phyloP scores from a whole-genome alignment of 164 flowering plant genomes.

The Sextonia rubra region DNA sequence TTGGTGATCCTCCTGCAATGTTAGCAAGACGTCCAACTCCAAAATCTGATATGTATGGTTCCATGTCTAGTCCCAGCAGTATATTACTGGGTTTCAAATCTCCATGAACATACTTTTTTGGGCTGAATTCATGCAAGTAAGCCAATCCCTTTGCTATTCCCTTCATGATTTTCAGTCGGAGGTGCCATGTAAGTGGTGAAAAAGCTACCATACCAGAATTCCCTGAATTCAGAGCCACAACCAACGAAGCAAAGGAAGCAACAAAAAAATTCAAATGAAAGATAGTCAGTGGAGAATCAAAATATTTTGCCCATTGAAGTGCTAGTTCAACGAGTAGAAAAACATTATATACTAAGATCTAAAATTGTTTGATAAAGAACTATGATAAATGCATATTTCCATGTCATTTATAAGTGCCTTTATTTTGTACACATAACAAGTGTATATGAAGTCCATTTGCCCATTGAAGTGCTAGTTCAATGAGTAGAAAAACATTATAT shows the following conservation, averaged over 20 bases:
- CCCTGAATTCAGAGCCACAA: conserved; percentile 39
- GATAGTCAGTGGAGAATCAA: neutral
- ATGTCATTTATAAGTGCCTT: neutral
- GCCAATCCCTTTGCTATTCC: conserved; percentile 78
- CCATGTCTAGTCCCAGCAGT: conserved; percentile 67
- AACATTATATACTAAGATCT: neutral
- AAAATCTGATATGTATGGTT: conserved; percentile 77
- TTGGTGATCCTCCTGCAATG: conserved; percentile 72
- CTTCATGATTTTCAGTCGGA: conserved; percentile 59
- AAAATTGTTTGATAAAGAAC: neutral
- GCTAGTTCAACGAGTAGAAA: neutral
- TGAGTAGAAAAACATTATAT: neutral
- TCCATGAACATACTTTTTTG: conserved; percentile 94
- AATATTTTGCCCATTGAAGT: too few relatives aligned
- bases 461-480: neutral
- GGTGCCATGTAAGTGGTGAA: conserved; percentile 66
- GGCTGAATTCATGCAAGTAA: conserved; percentile 88
- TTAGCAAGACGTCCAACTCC: conserved; percentile 90
- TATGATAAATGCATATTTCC: neutral
- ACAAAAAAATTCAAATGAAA: neutral
- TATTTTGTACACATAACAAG: neutral
- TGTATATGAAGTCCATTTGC: too few relatives aligned
- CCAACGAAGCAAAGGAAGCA: neutral
- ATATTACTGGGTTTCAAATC: conserved; percentile 79
- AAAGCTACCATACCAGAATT: conserved; percentile 57